Evolutionary conservation across 768 basidiomycete species (phyloP).

Genomic region (Pholiota microspora): DNA sequence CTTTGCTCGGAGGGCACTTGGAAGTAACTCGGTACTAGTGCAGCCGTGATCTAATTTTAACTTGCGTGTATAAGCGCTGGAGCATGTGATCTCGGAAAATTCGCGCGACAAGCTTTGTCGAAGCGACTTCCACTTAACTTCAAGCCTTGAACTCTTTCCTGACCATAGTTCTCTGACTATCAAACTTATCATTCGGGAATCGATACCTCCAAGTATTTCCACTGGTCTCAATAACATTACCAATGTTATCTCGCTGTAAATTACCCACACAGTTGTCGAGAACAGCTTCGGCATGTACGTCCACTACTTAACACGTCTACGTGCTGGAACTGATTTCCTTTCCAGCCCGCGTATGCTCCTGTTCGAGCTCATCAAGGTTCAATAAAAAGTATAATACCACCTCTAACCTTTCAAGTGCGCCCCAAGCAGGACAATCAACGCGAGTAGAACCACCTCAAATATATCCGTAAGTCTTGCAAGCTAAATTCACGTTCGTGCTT

Average conservation of each 20-base stretch:
- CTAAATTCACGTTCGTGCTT: neutral
- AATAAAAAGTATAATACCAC: neutral
- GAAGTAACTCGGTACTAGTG: no score
- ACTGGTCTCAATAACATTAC: neutral
- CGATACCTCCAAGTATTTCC: neutral
- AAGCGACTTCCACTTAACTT: no score
- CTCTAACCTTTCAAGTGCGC: neutral
- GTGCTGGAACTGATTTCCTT: neutral
- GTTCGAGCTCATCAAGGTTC: no score
- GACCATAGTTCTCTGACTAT: no score
- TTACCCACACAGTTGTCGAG: slow-evolving; percentile 9
- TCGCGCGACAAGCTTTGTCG: no score
- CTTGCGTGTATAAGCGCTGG: no score
- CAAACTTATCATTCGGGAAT: neutral
- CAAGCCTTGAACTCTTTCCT: no score
- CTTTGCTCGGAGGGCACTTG: no score
- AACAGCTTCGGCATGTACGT: slow-evolving; percentile 6
- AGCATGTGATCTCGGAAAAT: no score
- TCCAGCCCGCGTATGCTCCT: no score
- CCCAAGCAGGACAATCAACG: neutral
- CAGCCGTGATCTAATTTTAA: no score
- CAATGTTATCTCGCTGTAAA: slow-evolving; percentile 14
- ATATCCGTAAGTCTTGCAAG: neutral
- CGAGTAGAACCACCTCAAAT: neutral
- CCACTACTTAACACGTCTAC: neutral